Evolutionary conservation across 2,329 filamentous ascomycete species (phyloP), one percentile per base, ranked within the genome.

Genomic region (Aspergillus niger): DNA sequence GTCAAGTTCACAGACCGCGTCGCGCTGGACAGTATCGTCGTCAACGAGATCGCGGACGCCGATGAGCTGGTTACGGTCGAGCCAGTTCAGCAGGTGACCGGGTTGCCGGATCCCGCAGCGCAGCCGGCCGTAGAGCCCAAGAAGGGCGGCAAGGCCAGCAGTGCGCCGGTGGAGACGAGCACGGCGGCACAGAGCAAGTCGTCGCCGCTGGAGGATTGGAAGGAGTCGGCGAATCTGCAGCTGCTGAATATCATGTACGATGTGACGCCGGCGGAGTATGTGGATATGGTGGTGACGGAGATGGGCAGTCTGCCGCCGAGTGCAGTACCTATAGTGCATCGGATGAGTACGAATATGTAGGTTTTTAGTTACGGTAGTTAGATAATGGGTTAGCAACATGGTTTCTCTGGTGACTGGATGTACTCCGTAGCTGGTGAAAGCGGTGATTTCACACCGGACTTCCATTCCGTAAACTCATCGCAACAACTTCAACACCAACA

Each of bases 1-100:
- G 89, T 98, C 79, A 99, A 98, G 78, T 97, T 98, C 75, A 91
- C 95, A 70, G 88, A 92, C 69, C 89, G 92, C 60, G 91, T 97
- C 10, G 91, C 92, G 6, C 86, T 96, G 13, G 95, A 98, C 77
- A 94, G 92, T 24, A 91, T 98, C 66, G 94, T 95, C 44, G 89
- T 92, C 70, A 99, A 99, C 75, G 95, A 99, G 80, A 89, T 97
- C 63, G 92, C 86, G 78, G 84, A 93, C 75, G 71, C 91, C 77
- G 86, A 90, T 76, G 83, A 91, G 78, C 78, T 90, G 26, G 74
- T 80, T n/a, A 65, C 54, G 24, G 73, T 53, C 58, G 63, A 65
- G 24, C 63, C 72, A 2, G 63, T 66, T 30, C 68, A 72, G 57
- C 75, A 76, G 58, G 60, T 75, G 6, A 76, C 75, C 13, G 70